These are phyloP conservation scores for Cerrena zonata DNA, from an alignment of 1,284 basidiomycete species.

Conservation along the genomic window DNA sequence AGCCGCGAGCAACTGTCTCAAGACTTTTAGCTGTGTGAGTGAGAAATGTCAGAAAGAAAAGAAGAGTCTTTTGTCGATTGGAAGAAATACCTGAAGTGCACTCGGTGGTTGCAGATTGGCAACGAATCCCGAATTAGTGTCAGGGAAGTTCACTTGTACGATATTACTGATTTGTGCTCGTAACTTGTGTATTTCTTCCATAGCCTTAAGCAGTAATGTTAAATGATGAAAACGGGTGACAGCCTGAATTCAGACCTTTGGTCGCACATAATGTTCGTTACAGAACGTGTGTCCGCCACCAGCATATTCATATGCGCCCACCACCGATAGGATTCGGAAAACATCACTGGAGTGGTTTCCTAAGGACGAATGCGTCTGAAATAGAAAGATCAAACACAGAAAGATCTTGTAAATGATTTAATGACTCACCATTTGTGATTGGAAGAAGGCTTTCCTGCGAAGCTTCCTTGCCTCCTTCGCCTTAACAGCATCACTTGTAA, in stretches of 20 bases:
- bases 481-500: slow-evolving; percentile 55
- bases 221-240: neutral
- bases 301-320: slow-evolving; percentile 93
- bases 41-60: slow-evolving; percentile 3
- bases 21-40: slow-evolving; percentile 69
- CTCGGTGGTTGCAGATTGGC: slow-evolving; percentile 67
- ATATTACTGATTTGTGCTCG: slow-evolving; percentile 84
- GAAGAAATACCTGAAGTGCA: slow-evolving; percentile 57
- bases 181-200: slow-evolving; percentile 99
- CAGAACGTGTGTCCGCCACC: slow-evolving; percentile 81
- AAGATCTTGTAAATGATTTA: neutral
- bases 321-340: slow-evolving; percentile 83
- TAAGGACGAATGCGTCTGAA: slow-evolving; percentile 60
- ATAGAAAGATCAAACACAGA: slow-evolving; percentile 34
- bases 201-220: slow-evolving; percentile 53
- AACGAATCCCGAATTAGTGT: slow-evolving; percentile 51
- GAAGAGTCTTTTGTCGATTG: neutral
- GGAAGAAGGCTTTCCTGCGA: slow-evolving; percentile 72
- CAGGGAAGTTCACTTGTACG: slow-evolving; percentile 66
- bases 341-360: slow-evolving; percentile 85
- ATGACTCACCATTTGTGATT: slow-evolving; percentile 63
- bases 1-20: slow-evolving; percentile 84
- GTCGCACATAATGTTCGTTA: slow-evolving; percentile 82
- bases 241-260: slow-evolving; percentile 56
- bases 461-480: slow-evolving; percentile 64